These are phyloP conservation scores for Priceomyces fermenticarens DNA, from an alignment of 805 yeast species.

Conservation along the genomic window DNA sequence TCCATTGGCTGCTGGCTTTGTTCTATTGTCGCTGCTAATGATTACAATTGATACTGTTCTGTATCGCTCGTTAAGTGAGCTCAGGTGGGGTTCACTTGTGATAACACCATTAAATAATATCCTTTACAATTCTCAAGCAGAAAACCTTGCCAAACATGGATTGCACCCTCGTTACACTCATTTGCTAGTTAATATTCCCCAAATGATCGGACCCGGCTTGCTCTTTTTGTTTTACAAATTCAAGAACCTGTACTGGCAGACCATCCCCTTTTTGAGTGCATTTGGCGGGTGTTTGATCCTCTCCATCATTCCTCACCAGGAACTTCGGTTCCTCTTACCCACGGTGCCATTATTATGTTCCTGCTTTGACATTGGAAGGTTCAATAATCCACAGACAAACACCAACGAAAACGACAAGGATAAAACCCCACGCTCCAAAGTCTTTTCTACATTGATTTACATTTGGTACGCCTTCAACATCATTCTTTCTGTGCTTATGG, in stretches of 20 bases:
- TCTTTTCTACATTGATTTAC: constrained; percentile 22
- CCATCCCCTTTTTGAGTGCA: constrained; percentile 59
- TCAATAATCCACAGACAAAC: not conserved
- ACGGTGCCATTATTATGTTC: constrained; percentile 66
- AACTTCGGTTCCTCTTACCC: constrained; percentile 82
- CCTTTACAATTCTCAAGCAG: constrained; percentile 56
- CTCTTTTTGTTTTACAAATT: constrained; percentile 40
- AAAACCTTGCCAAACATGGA: constrained; percentile 76
- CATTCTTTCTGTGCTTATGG: constrained; percentile 62
- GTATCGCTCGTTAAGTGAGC: too few species aligned
- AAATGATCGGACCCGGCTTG: constrained; percentile 73
- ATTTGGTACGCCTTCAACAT: constrained; percentile 67
- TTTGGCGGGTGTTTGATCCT: constrained; percentile 60
- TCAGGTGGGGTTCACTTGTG: constrained; percentile 37
- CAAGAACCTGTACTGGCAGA: constrained; percentile 35
- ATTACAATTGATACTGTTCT: constrained; percentile 53
- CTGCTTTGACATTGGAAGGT: constrained; percentile 45
- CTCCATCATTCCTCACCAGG: constrained; percentile 88
- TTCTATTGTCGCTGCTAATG: constrained; percentile 30
- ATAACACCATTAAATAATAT: constrained; percentile 79
- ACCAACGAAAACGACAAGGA: constrained; percentile 1
- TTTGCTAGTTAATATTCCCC: constrained; percentile 70
- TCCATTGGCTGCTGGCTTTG: constrained; percentile 33
- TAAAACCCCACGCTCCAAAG: not conserved
- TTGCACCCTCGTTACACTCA: constrained; percentile 79